A percentile compares a stretch with the other conserved stretches of the same genome.
These are phyloP conservation scores for Erythrophleum ivorense DNA, from an alignment of 331 rosid species.

Conservation along the genomic window DNA sequence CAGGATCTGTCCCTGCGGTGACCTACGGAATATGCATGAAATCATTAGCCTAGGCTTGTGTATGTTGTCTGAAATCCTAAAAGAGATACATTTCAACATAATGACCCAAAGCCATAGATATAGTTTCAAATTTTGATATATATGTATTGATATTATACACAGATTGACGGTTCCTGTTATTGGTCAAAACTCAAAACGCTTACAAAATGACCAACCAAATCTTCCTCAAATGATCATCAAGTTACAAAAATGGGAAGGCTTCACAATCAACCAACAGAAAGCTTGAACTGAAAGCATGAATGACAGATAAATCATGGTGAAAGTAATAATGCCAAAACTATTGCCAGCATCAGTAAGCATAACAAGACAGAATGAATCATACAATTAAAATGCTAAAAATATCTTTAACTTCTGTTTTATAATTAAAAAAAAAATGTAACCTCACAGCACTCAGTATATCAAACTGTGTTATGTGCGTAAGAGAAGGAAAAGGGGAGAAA, in stretches of 20 bases:
- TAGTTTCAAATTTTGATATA: neutral
- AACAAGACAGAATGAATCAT: neutral
- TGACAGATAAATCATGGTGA: neutral
- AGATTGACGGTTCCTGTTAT: slow-evolving; percentile 15
- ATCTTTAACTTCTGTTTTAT: slow-evolving; percentile 22
- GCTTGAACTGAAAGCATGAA: slow-evolving; percentile 24
- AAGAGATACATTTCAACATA: neutral
- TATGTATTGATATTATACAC: slow-evolving; percentile 3
- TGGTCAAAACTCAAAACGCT: neutral
- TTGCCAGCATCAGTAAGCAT: slow-evolving; percentile 12
- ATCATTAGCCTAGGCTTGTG: slow-evolving; percentile 8
- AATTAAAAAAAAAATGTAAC: slow-evolving; percentile 21
- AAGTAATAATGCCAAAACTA: neutral
- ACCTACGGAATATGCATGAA: slow-evolving; percentile 56
- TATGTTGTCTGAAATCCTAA: slow-evolving; percentile 2
- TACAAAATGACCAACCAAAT: neutral
- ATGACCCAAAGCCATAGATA: neutral
- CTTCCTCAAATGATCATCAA: neutral
- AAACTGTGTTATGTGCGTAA: neutral
- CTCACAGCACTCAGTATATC: neutral
- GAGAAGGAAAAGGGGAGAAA: neutral
- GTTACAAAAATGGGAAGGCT: neutral
- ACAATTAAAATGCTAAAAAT: neutral
- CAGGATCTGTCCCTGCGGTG: slow-evolving; percentile 85
- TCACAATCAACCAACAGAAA: neutral